These are phyloP conservation scores for Sordariomycetes sp. DNA, from an alignment of 2,329 filamentous ascomycete genomes.

Conservation along the genomic window DNA sequence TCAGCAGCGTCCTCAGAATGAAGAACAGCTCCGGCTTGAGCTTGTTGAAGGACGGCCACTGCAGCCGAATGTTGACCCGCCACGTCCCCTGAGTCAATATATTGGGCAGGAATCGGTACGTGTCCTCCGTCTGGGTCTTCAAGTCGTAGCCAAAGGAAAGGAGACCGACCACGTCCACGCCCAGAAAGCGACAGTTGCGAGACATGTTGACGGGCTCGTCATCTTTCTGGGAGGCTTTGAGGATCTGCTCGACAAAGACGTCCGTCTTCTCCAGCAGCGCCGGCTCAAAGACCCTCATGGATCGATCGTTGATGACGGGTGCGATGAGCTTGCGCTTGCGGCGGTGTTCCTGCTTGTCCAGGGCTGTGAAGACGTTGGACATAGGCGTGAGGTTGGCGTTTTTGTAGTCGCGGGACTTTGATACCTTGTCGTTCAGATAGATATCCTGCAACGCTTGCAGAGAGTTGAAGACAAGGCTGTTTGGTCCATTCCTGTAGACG, in stretches of 20 bases:
- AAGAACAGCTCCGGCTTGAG: background rate
- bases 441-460: no score
- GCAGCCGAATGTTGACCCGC: background rate
- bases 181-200: background rate
- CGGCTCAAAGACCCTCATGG: background rate
- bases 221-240: background rate
- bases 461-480: no score
- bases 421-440: no score
- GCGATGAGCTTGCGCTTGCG: background rate
- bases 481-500: no score
- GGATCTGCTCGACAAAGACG: background rate
- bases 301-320: background rate
- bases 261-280: background rate
- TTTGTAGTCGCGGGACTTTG: no score
- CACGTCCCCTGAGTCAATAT: background rate
- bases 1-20: background rate
- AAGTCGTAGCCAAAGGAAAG: background rate
- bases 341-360: slow-evolving; percentile 27
- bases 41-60: background rate
- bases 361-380: no score
- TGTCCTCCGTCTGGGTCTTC: background rate
- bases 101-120: background rate
- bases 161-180: background rate
- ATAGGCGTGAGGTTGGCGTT: no score
- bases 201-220: background rate